Conservation (phyloP, 306 rosid species). For the Vicia sativa region DNA sequence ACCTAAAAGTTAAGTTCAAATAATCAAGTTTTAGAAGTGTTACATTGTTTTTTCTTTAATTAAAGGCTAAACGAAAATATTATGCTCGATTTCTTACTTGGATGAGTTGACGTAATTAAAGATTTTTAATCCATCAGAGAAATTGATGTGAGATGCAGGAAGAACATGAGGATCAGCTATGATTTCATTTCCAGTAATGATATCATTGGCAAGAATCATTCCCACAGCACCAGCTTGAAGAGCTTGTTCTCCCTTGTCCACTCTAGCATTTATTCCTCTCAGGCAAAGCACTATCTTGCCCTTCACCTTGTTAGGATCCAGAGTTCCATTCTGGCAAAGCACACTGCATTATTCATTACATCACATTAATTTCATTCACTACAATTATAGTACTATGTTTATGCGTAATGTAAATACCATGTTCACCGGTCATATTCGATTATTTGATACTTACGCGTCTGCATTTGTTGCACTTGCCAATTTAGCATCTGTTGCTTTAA, state of each 20-base stretch:
- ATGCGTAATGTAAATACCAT: not conserved
- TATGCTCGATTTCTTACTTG: conserved; percentile 53
- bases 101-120: conserved; percentile 64
- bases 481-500: conserved; percentile 63
- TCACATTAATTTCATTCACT: not conserved
- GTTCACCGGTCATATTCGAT: conserved; percentile 9
- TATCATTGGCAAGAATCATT: conserved; percentile 80
- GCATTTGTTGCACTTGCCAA: conserved; percentile 51
- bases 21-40: not conserved
- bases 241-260: conserved; percentile 86
- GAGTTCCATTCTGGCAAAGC: conserved; percentile 76
- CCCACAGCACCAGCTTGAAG: conserved; percentile 80
- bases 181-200: conserved; percentile 62
- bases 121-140: conserved; percentile 49
- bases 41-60: not conserved
- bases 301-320: conserved; percentile 77
- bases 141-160: conserved; percentile 80
- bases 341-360: conserved; percentile 45
- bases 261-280: conserved; percentile 81
- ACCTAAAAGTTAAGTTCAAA: conserved; percentile 44
- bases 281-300: conserved; percentile 85
- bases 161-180: conserved; percentile 91
- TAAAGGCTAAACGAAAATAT: not conserved
- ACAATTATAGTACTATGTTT: not conserved
- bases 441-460: conserved; percentile 68